Evolutionary conservation across 1,139 yeast species (phyloP).

Genomic region (Yamadazyma blattariae): DNA sequence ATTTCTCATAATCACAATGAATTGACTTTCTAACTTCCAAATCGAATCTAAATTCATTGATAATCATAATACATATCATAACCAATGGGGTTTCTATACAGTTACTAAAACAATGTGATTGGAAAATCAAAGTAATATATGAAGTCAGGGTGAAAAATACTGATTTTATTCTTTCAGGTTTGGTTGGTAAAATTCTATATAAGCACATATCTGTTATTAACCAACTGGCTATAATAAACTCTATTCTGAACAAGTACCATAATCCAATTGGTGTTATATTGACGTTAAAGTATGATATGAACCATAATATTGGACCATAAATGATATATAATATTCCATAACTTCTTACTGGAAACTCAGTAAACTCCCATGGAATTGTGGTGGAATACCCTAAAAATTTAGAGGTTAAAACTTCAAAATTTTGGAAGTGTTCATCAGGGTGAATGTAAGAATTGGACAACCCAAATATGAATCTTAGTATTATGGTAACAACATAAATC

Average conservation of each 20-base stretch:
- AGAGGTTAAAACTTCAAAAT: conserved; percentile 66
- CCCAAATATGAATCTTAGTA: conserved; percentile 55
- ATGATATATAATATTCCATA: conserved; percentile 62
- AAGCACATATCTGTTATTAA: conserved; percentile 52
- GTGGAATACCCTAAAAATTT: conserved; percentile 49
- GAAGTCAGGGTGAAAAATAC: conserved; percentile 70
- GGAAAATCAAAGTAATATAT: conserved; percentile 76
- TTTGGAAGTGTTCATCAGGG: conserved; percentile 96
- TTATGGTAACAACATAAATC: conserved; percentile 40
- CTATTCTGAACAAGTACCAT: conserved; percentile 58
- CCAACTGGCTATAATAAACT: conserved; percentile 59
- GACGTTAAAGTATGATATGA: conserved; percentile 22
- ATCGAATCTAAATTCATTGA: conserved; percentile 42
- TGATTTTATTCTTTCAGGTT: conserved; percentile 63
- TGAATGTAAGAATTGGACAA: conserved; percentile 83
- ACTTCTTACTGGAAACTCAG: conserved; percentile 66
- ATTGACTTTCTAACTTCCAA: conserved; percentile 12
- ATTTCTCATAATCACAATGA: conserved; percentile 14
- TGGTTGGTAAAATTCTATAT: conserved; percentile 49
- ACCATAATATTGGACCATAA: conserved; percentile 64
- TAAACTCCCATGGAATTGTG: conserved; percentile 85
- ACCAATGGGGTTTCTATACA: conserved; percentile 75
- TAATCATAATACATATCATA: conserved; percentile 50
- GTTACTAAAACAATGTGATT: conserved; percentile 87
- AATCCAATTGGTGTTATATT: conserved; percentile 41